Evolutionary conservation across 352 stramenopile genomes (phyloP), one percentile per base, ranked within the genome.

Genomic region (Phytophthora hybrid): DNA sequence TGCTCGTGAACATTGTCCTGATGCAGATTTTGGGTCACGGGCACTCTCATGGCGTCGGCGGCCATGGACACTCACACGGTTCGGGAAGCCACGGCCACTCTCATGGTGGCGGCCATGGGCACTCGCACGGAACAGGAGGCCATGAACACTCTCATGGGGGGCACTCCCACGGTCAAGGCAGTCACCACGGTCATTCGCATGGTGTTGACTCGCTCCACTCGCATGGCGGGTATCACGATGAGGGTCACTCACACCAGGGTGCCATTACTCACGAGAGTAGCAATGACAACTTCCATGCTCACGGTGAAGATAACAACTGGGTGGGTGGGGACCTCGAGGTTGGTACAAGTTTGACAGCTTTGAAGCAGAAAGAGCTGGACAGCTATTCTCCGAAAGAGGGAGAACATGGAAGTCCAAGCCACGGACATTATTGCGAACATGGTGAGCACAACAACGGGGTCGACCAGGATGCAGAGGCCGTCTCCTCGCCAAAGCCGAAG

Each of bases 1-100:
- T 99, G 11, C 59, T 98, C n/a, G 92, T 99, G n/a, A 99, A 99
- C 83, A 54, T 99, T 19, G 82, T 90, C 8, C 74, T 99, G 56
- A 97, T 97, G 66, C 81, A 93, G 65, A 96, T 99, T 46, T 76
- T 98, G n/a, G 92, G 91, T 34, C 87, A 94, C 58, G 82, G 76
- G 0, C 84, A 93, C 61, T 74, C 58, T 4, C 86, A 93, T 59
- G 77, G 71, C 32, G 80, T 87, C 23, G 53, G 53, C 1, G 53
- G 44, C 16, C 26, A 66, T 49, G 46, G 59, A 26, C 18, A 59
- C 16, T 41, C 16, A 2, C 49, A 67, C 7, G 49, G 7, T 3
- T 9, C 3, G 44, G 18, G 16, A 23, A 21, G 6, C 16, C 87
- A 94, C 55, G 82, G 76, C 0, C 84, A 93, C 61, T 74, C 58